A percentile compares a stretch with the other conserved stretches of the same genome.
Conservation (phyloP, 306 rosid species). For the Rosa persica region DNA sequence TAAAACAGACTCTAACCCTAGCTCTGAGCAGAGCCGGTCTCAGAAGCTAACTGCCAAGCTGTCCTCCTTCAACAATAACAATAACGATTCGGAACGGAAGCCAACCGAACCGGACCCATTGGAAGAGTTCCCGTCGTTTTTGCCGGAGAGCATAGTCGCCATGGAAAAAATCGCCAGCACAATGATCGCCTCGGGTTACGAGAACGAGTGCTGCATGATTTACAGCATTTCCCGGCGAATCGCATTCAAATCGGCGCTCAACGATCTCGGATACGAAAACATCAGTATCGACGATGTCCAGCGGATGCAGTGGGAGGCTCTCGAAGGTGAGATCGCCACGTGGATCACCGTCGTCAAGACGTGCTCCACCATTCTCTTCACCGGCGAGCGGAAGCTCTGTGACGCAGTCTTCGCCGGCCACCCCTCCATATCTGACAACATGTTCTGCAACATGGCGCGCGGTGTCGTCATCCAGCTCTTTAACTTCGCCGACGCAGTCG, state of each 20-base stretch:
- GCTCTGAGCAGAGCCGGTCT: background rate
- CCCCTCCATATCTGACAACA: slow-evolving; percentile 26
- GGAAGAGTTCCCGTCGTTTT: slow-evolving; percentile 34
- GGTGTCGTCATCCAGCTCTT: slow-evolving; percentile 46
- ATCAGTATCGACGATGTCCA: slow-evolving; percentile 60
- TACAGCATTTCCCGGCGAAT: slow-evolving; percentile 42
- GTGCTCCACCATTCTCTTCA: slow-evolving; percentile 51
- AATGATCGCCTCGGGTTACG: slow-evolving; percentile 64
- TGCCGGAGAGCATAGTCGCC: slow-evolving; percentile 32
- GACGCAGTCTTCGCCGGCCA: slow-evolving; percentile 44
- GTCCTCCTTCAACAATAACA: slow-evolving; percentile 30
- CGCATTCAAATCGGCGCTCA: slow-evolving; percentile 42
- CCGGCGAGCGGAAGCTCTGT: slow-evolving; percentile 45
- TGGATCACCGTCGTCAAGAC: slow-evolving; percentile 62
- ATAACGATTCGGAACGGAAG: slow-evolving; percentile 13
- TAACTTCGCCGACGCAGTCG: slow-evolving; percentile 58
- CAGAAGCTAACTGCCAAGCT: slow-evolving; percentile 24
- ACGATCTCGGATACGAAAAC: slow-evolving; percentile 38
- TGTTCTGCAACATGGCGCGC: slow-evolving; percentile 45
- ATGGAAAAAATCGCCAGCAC: slow-evolving; percentile 45
- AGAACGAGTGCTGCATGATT: slow-evolving; percentile 56
- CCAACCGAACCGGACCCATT: background rate
- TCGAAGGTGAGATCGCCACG: slow-evolving; percentile 53
- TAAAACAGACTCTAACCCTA: slow-evolving; percentile 14
- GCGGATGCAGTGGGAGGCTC: slow-evolving; percentile 60